Percentiles rank a stretch among this genome's conserved stretches.
Conservation (phyloP, 768 basidiomycete genomes). For the Baorangia bicolor region DNA sequence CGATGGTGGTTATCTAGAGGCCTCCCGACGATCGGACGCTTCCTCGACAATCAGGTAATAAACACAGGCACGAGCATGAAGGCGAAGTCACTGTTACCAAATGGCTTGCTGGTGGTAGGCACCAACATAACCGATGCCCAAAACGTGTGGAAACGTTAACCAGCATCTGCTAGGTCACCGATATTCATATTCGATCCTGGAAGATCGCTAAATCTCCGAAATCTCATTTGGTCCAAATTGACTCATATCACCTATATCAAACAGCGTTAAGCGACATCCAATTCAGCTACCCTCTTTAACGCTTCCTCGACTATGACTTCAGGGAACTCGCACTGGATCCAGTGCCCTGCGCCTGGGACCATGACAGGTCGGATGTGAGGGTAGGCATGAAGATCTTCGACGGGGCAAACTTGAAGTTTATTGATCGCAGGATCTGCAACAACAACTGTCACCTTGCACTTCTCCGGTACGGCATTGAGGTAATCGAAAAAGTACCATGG, state of each 20-base stretch:
- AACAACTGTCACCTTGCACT: conserved; percentile 18
- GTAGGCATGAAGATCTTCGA: conserved; percentile 15
- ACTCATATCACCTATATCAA: neutral
- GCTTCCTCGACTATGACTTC: conserved; percentile 20
- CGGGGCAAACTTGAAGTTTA: neutral
- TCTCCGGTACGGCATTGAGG: neutral
- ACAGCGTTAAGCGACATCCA: neutral
- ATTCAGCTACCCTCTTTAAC: conserved; percentile 13
- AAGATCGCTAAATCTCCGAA: neutral
- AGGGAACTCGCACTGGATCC: conserved; percentile 28
- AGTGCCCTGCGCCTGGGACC: conserved; percentile 21
- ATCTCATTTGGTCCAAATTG: neutral
- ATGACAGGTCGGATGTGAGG: conserved; percentile 8
- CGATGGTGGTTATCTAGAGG: no score
- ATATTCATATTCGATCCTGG: no score
- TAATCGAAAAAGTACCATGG: conserved; percentile 20
- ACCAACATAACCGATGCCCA: no score
- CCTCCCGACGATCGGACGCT: no score
- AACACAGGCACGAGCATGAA: no score
- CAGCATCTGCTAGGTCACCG: no score
- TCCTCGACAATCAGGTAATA: no score
- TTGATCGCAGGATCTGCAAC: conserved; percentile 17
- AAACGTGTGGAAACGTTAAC: no score
- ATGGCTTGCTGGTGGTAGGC: no score
- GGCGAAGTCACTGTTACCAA: no score